Conservation (phyloP, 148 eudicot species). For the Limonium bicolor region DNA sequence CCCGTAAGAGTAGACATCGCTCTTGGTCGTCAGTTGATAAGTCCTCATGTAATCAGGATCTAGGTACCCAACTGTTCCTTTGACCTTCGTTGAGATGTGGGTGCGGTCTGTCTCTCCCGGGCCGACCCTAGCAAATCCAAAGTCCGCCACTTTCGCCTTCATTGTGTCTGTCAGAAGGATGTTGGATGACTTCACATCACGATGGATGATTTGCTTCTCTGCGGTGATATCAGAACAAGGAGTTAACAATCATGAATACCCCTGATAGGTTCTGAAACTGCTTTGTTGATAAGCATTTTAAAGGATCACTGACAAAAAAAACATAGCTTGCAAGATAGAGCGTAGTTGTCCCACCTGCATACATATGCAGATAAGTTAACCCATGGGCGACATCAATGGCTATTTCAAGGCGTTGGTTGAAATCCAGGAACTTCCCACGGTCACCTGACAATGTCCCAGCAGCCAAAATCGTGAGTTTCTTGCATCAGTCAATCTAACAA, state of each 20-base stretch:
- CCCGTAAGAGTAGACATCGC: conserved; percentile 95
- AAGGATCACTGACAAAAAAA: not conserved
- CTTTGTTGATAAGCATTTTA: not conserved
- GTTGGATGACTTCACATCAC: conserved; percentile 96
- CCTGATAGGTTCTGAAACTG: no score
- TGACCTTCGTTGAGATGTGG: conserved; percentile 87
- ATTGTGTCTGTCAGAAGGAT: conserved; percentile 68
- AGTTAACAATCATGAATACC: no score
- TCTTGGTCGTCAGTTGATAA: conserved; percentile 73
- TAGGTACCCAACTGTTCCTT: conserved; percentile 93
- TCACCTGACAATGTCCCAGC: conserved; percentile 34
- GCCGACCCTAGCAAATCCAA: conserved; percentile 92
- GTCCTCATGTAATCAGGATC: conserved; percentile 99
- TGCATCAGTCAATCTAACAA: not conserved
- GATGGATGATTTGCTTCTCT: conserved; percentile 93
- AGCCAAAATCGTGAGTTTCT: conserved; percentile 10
- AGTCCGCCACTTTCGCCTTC: conserved; percentile 96
- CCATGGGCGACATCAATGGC: conserved; percentile 90
- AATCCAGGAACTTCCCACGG: conserved; percentile 58
- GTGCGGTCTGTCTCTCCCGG: conserved; percentile 52
- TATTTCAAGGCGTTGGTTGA: conserved; percentile 83
- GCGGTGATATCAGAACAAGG: not conserved
- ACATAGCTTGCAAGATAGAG: not conserved
- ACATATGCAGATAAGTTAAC: conserved; percentile 80
- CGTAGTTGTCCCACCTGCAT: conserved; percentile 43